These are phyloP conservation scores for Eucalyptus sideroxylon DNA, from an alignment of 345 rosid species.

Conservation along the genomic window DNA sequence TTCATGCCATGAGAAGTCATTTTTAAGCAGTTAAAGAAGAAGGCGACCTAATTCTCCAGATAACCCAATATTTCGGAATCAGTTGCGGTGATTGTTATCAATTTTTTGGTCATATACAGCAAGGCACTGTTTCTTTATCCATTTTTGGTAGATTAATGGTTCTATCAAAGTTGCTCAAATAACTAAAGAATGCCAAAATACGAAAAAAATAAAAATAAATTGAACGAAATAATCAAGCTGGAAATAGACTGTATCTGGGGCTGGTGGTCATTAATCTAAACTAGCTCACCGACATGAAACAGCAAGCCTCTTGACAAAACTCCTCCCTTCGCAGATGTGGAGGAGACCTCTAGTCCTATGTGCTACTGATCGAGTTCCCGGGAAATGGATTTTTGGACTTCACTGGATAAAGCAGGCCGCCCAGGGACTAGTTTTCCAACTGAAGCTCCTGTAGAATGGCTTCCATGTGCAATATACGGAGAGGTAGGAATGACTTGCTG, in stretches of 20 bases:
- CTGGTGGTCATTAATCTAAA: neutral
- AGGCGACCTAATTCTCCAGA: neutral
- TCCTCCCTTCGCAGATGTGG: neutral
- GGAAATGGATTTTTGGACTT: neutral
- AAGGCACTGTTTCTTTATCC: too few species aligned
- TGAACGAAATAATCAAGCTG: too few species aligned
- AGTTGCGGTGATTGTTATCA: neutral
- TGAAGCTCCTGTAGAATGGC: neutral
- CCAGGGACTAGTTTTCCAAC: rapidly evolving
- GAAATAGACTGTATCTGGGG: neutral
- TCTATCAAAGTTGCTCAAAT: too few species aligned
- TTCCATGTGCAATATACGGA: neutral
- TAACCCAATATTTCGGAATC: neutral
- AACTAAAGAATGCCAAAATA: too few species aligned
- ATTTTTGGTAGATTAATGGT: too few species aligned
- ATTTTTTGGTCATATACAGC: neutral
- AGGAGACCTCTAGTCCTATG: neutral
- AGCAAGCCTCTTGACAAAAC: neutral
- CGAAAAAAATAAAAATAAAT: too few species aligned
- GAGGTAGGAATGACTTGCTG: neutral
- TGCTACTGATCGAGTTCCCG: neutral
- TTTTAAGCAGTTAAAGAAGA: neutral
- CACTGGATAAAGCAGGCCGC: neutral
- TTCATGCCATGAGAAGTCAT: neutral
- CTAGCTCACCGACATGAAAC: neutral